Evolutionary conservation across 345 rosid species (phyloP).

Genomic region (Citrus hindsii): DNA sequence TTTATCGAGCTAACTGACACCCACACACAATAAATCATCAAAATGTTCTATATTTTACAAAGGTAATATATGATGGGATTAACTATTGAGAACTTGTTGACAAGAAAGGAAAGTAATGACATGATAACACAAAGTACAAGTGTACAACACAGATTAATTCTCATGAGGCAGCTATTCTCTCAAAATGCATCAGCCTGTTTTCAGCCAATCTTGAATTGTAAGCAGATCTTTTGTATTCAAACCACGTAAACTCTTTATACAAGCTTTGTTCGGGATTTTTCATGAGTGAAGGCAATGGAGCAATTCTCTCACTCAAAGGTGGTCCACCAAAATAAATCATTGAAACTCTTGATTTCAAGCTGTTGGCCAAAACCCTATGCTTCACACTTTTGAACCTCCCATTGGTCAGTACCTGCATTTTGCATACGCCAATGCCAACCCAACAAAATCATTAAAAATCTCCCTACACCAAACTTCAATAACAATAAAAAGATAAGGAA

Average conservation of each 20-base stretch:
- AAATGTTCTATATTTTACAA: too few species aligned
- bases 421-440: too few species aligned
- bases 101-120: not conserved
- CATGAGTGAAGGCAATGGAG: constrained; percentile 52
- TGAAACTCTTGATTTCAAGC: constrained; percentile 59
- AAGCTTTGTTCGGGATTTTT: constrained; percentile 45
- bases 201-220: constrained; percentile 63
- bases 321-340: constrained; percentile 93
- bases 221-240: constrained; percentile 68
- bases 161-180: constrained; percentile 42
- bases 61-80: too few species aligned
- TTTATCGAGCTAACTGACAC: too few species aligned
- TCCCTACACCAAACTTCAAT: too few species aligned
- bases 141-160: too few species aligned
- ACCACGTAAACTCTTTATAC: constrained; percentile 89
- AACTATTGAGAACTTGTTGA: not conserved
- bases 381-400: constrained; percentile 84
- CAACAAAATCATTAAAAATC: too few species aligned
- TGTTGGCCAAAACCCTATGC: constrained; percentile 74
- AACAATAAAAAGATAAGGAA: too few species aligned
- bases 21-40: too few species aligned
- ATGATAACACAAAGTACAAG: not conserved
- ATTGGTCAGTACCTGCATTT: constrained; percentile 75
- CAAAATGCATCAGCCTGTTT: constrained; percentile 52
- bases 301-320: constrained; percentile 54